Conservation (phyloP, 129 eudicot genomes). For the Oenanthe sinensis region DNA sequence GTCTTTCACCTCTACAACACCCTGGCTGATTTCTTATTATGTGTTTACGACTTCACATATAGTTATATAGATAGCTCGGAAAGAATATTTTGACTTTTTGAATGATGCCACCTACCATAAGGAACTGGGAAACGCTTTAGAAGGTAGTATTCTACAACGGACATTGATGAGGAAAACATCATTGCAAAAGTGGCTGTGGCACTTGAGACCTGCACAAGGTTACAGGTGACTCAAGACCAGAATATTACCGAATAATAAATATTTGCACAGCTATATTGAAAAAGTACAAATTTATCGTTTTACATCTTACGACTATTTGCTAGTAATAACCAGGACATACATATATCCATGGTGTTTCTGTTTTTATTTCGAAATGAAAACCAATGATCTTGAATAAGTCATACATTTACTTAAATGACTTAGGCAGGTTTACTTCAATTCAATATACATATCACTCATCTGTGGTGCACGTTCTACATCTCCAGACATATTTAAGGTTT, state of each 20-base stretch:
- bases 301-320: background rate
- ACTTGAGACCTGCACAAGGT: slow-evolving; percentile 72
- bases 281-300: background rate
- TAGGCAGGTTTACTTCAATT: background rate
- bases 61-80: background rate
- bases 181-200: slow-evolving; percentile 98
- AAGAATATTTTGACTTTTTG: background rate
- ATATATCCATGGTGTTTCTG: too few relatives aligned
- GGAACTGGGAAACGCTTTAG: slow-evolving; percentile 89
- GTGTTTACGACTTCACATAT: background rate
- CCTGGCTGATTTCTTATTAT: background rate
- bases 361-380: too few relatives aligned
- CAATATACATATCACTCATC: background rate
- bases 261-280: background rate
- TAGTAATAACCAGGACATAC: too few relatives aligned
- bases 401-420: background rate
- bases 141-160: slow-evolving; percentile 93
- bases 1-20: background rate
- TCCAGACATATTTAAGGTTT: background rate
- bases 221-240: background rate
- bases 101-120: slow-evolving; percentile 44
- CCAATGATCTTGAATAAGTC: background rate
- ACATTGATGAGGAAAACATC: slow-evolving; percentile 96
- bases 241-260: background rate
- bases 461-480: background rate